Conservation (phyloP, 2,329 filamentous ascomycete genomes). For the Alternaria ethzedia region DNA sequence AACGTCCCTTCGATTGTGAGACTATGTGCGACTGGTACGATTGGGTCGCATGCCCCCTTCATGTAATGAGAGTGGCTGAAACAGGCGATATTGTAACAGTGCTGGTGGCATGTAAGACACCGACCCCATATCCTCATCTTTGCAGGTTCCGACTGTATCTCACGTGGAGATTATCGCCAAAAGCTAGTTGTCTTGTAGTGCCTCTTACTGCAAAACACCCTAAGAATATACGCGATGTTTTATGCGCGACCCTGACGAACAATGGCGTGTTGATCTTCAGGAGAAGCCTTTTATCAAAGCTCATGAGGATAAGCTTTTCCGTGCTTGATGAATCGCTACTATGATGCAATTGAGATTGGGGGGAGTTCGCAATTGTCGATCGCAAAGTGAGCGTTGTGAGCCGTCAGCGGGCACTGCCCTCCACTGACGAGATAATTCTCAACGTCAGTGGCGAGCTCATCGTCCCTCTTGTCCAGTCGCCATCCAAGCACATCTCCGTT, state of each 20-base stretch:
- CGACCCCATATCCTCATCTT: background rate
- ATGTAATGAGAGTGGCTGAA: background rate
- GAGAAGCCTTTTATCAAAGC: background rate
- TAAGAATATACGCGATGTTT: background rate
- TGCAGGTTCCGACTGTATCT: background rate
- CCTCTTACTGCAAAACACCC: background rate
- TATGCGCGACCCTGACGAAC: background rate
- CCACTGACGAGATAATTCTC: background rate
- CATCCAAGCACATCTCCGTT: background rate
- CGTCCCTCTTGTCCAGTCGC: background rate
- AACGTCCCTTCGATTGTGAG: background rate
- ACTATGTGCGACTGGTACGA: background rate
- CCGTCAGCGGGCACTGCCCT: background rate
- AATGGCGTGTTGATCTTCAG: background rate
- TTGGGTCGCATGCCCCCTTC: background rate
- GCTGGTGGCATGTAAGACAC: background rate
- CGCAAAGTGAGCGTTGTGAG: background rate
- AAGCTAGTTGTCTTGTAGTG: background rate
- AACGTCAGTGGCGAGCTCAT: background rate
- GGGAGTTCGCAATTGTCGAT: background rate
- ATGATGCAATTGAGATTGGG: background rate
- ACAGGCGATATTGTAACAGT: background rate
- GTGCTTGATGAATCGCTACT: background rate
- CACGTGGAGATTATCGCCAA: background rate
- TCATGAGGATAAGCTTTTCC: background rate